Conservation (phyloP, 345 rosid genomes). For the Citropsis articulata region DNA sequence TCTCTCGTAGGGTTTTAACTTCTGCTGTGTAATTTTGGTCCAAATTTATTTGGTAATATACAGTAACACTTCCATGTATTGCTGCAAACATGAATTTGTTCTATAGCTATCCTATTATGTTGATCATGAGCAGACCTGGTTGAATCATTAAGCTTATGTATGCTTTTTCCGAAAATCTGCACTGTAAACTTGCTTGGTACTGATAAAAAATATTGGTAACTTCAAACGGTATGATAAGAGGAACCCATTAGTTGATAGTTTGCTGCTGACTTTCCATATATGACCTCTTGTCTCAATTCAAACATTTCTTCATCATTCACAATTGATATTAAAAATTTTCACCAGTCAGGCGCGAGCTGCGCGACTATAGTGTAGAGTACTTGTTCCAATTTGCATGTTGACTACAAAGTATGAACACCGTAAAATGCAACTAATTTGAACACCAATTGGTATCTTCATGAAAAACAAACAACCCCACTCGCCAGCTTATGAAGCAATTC, state of each 20-base stretch:
- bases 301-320: not conserved
- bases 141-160: no score
- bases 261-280: not conserved
- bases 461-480: conserved; percentile 40
- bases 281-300: not conserved
- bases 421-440: not conserved
- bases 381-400: not conserved
- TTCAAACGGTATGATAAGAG: no score
- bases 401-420: not conserved
- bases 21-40: not conserved
- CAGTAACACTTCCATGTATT: not conserved
- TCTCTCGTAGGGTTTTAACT: not conserved
- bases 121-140: not conserved
- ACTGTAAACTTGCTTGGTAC: no score
- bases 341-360: not conserved
- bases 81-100: not conserved
- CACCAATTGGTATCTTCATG: conserved; percentile 24
- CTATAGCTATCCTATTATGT: not conserved
- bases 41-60: not conserved
- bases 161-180: no score
- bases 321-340: not conserved
- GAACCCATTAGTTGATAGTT: no score
- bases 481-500: conserved; percentile 49
- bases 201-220: no score
- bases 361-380: not conserved